phyloP scores from a whole-genome alignment of 768 basidiomycete species.

The Nidularia pulvinata region DNA sequence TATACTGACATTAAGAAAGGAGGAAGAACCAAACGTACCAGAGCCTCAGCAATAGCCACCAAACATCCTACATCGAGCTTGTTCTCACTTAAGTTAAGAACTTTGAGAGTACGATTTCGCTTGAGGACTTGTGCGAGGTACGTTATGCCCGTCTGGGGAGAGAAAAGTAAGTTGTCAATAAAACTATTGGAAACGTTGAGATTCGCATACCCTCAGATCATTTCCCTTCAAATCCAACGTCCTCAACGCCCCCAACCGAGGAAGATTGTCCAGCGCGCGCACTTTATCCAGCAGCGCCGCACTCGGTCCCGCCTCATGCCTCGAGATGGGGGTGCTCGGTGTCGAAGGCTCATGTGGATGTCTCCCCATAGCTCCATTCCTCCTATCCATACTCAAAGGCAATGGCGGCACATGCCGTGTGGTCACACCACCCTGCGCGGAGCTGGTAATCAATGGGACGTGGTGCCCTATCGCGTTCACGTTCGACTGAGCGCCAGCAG shows the following conservation, averaged over 20 bases:
- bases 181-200: neutral
- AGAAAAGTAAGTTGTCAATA: no score
- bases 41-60: constrained; percentile 80
- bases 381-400: no score
- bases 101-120: constrained; percentile 92
- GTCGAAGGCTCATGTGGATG: no score
- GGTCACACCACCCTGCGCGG: constrained; percentile 51
- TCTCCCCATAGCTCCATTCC: no score
- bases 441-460: constrained; percentile 72
- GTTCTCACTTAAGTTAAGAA: constrained; percentile 94
- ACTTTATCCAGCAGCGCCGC: constrained; percentile 87
- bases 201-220: constrained; percentile 76
- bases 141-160: constrained; percentile 62
- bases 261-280: constrained; percentile 84
- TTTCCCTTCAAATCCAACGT: constrained; percentile 94
- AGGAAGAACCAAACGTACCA: constrained; percentile 42
- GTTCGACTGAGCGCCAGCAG: constrained; percentile 37
- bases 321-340: constrained; percentile 13
- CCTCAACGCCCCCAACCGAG: constrained; percentile 80
- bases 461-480: constrained; percentile 40
- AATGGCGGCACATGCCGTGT: constrained; percentile 27
- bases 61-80: constrained; percentile 86
- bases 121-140: constrained; percentile 97
- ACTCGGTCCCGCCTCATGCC: constrained; percentile 54
- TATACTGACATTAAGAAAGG: neutral